phyloP scores from a whole-genome alignment of 441 rosid genomes.

The Metrosideros polymorpha region DNA sequence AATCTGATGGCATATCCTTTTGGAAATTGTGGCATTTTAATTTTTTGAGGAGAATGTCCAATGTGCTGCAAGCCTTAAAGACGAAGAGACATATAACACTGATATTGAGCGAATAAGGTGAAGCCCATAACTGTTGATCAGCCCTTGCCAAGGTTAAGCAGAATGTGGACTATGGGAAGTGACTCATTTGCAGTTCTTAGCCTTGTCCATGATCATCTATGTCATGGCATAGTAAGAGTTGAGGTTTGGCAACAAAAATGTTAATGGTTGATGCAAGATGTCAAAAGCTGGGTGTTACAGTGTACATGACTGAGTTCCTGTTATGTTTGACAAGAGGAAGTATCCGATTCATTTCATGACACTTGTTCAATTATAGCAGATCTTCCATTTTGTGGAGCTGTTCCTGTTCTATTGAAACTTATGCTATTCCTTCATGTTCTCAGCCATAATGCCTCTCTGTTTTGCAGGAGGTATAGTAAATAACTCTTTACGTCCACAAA shows the following conservation, averaged over 20 bases:
- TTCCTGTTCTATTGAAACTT: neutral
- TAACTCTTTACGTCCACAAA: conserved; percentile 82
- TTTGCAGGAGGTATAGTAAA: conserved; percentile 92
- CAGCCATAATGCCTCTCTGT: neutral
- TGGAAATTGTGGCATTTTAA: neutral
- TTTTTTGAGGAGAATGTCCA: neutral
- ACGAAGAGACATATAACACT: neutral
- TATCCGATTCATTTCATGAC: neutral
- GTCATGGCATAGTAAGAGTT: neutral
- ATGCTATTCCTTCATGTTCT: neutral
- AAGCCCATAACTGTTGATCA: neutral
- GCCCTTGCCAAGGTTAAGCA: neutral
- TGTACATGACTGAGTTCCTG: neutral
- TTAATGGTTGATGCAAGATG: neutral
- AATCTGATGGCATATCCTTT: neutral
- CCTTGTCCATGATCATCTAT: neutral
- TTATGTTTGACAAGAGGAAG: neutral
- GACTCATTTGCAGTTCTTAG: neutral
- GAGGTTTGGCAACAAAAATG: neutral
- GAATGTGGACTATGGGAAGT: neutral
- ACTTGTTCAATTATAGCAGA: neutral
- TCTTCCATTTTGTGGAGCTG: neutral
- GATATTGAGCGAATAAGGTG: neutral
- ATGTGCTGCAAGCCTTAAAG: neutral
- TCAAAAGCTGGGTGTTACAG: neutral